A percentile compares a stretch with the other conserved stretches of the same genome.
These are phyloP conservation scores for Boletus sensibilis DNA, from an alignment of 768 basidiomycete species.

Conservation along the genomic window DNA sequence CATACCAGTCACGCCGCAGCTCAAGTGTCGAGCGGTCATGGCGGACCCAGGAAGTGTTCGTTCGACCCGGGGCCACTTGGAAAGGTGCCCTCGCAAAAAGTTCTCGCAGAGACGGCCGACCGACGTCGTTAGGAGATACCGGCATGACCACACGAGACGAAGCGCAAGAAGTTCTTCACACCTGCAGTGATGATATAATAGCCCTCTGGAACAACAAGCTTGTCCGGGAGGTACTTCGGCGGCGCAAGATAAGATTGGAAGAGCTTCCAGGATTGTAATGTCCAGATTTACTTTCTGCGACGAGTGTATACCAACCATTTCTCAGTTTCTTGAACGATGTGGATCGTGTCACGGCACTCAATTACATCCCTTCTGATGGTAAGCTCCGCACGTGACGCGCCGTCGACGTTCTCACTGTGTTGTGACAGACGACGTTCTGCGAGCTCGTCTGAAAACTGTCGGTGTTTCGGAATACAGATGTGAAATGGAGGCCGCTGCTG, in stretches of 20 bases:
- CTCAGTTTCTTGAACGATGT: constrained; percentile 50
- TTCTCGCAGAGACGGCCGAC: constrained; percentile 24
- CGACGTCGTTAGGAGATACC: constrained; percentile 28
- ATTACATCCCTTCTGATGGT: constrained; percentile 51
- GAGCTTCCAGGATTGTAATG: constrained; percentile 52
- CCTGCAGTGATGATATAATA: constrained; percentile 43
- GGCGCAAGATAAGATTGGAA: constrained; percentile 47
- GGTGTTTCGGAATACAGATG: constrained; percentile 83
- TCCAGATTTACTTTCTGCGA: background rate
- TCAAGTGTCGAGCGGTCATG: constrained; percentile 23
- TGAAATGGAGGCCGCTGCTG: constrained; percentile 65
- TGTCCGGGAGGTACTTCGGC: constrained; percentile 42
- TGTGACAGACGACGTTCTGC: constrained; percentile 48
- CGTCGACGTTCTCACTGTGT: constrained; percentile 7
- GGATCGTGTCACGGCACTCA: constrained; percentile 43
- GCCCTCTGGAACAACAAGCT: constrained; percentile 45
- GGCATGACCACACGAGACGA: constrained; percentile 34
- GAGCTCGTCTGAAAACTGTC: constrained; percentile 57
- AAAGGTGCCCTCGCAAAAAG: constrained; percentile 53
- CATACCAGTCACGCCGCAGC: constrained; percentile 20
- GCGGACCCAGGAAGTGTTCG: constrained; percentile 43
- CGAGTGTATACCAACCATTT: background rate
- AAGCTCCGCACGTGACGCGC: background rate
- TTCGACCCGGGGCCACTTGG: constrained; percentile 66
- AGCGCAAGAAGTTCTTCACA: constrained; percentile 41